A percentile compares a stretch with the other conserved stretches of the same genome.
These are phyloP conservation scores for Erythrophleum fordii DNA, from an alignment of 306 rosid genomes.

Conservation along the genomic window DNA sequence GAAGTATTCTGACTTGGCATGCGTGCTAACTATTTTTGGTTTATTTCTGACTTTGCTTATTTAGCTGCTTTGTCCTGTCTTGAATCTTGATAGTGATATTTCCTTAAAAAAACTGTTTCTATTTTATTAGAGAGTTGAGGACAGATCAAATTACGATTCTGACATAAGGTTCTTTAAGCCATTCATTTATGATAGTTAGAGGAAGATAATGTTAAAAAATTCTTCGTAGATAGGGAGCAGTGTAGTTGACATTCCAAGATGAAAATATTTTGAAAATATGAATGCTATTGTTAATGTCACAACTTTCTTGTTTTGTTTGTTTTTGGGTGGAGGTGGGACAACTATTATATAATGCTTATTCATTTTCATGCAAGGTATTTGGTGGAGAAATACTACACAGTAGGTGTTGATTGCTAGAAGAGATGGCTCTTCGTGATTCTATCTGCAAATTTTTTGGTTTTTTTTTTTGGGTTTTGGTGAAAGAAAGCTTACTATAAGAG, in stretches of 20 bases:
- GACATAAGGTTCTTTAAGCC: neutral
- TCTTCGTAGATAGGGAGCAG: neutral
- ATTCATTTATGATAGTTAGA: neutral
- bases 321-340: no score
- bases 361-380: neutral
- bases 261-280: neutral
- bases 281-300: neutral
- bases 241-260: neutral
- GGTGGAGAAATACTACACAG: neutral
- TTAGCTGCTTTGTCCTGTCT: conserved; percentile 4
- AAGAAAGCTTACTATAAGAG: no score
- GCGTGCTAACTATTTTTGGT: neutral
- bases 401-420: neutral
- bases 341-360: neutral
- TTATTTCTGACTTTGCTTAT: conserved; percentile 13
- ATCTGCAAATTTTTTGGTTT: neutral
- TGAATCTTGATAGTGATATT: neutral
- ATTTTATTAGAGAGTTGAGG: neutral
- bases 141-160: neutral
- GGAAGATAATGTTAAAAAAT: neutral
- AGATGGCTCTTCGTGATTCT: no score
- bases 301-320: neutral
- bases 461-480: no score
- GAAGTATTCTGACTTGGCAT: conserved; percentile 17
- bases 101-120: neutral